These are phyloP conservation scores for Colletotrichum paranaense DNA, from an alignment of 2,329 filamentous ascomycete genomes.

Conservation along the genomic window DNA sequence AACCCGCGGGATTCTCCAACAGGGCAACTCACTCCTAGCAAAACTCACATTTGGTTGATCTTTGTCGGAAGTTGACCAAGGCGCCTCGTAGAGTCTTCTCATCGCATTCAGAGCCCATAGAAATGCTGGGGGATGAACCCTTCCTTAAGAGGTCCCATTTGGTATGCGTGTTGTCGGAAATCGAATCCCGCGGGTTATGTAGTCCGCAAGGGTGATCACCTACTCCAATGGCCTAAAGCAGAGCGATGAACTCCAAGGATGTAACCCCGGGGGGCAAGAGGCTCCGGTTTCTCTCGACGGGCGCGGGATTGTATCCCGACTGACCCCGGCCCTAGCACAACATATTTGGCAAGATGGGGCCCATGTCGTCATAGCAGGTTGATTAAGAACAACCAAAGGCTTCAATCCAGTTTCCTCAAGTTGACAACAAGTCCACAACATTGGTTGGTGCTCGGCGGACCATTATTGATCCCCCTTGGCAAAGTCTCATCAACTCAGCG, in stretches of 20 bases:
- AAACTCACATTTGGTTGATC: background rate
- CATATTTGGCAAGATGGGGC: background rate
- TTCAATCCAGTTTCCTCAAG: background rate
- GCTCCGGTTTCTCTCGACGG: background rate
- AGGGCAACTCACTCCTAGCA: conserved; percentile 2
- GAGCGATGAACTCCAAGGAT: background rate
- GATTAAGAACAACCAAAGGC: background rate
- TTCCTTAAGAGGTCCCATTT: background rate
- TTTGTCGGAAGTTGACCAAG: conserved; percentile 1
- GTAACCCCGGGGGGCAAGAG: background rate
- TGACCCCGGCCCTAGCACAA: conserved; percentile 1
- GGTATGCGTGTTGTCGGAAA: background rate
- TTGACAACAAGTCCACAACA: background rate
- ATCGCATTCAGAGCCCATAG: background rate
- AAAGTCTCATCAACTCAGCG: background rate
- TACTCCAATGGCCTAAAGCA: too few relatives aligned
- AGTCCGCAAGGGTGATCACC: background rate
- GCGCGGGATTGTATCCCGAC: conserved; percentile 2
- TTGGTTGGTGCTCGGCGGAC: background rate
- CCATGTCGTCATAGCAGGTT: conserved; percentile 6
- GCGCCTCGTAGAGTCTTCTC: background rate
- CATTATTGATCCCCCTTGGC: background rate
- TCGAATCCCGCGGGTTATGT: background rate
- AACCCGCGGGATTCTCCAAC: background rate
- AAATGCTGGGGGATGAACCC: background rate